Base-by-base conservation (phyloP, 176 grass and related monocot species). In the Metroxylon sagu region DNA sequence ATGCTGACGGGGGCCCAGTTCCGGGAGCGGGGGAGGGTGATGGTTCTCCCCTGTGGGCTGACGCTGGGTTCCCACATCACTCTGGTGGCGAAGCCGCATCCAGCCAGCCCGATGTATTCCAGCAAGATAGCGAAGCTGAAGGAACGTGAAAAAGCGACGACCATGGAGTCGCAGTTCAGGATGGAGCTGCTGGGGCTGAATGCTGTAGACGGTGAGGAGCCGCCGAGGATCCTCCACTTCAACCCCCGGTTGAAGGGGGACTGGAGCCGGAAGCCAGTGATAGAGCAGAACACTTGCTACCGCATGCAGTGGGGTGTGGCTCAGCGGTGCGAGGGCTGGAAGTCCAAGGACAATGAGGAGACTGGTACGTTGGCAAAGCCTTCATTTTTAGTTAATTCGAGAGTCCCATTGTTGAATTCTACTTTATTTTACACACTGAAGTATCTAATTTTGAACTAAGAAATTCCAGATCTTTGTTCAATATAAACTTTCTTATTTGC, bases 251-350 rank as follows among this genome's bases (percentile, higher is more conserved):
- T 98, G 68, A 86, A 76, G 56, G 93, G 93, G 16, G 93, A 98
- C 59, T 98, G 86, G 75, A 88, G 75, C 29, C 79, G 76, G 18
- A 85, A 52, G 66, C 87, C 87, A 3, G 84, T 98, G 55, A 85
- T 98, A 54, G 93, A 98, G 84, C 85, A 85, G 84, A 98, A 98
- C 58, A 98, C 80, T 70, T 98, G 93, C 81, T 98, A 98, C 74
- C 62, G 87, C 53, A 92, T 98, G 93, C 93, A 98, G 66, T 98
- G 93, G 93, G 87, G 84, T 0, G 64, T 48, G 3, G 80, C 87
- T 27, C 80, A 85, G 52, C 79, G 93, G 1, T 98, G 87, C 56
- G 84, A 98, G 61, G 93, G 93, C 0, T 88, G 65, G 76, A 79
- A 74, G 3, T 92, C 93, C 16, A 73, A 53, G 6, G 71, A 74